Evolutionary conservation across 2,329 filamentous ascomycete species (phyloP).

Genomic region (Scortechinia acanthostroma): DNA sequence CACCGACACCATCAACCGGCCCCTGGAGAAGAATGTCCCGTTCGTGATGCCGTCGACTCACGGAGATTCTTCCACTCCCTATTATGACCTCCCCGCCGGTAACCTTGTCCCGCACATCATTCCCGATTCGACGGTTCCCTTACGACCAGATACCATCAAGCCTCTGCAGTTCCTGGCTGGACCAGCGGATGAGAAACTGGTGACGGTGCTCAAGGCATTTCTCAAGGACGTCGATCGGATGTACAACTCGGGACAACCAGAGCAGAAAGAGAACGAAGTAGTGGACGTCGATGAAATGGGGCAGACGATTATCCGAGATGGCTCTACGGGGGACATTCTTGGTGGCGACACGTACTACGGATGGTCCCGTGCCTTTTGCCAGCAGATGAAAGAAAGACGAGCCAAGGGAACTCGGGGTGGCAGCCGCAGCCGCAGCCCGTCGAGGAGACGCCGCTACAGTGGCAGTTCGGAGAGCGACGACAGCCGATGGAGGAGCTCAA

Average conservation of each 20-base stretch:
- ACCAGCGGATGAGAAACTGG: conserved; percentile 40
- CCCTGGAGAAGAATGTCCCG: conserved; percentile 13
- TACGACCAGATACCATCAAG: conserved; percentile 44
- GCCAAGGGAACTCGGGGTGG: conserved; percentile 5
- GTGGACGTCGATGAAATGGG: conserved; percentile 50
- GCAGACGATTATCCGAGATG: conserved; percentile 39
- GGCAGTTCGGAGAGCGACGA: not conserved
- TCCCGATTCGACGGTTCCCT: conserved; percentile 44
- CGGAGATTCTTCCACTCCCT: conserved; percentile 46
- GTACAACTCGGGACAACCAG: conserved; percentile 23
- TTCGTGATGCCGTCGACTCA: conserved; percentile 53
- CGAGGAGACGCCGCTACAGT: not conserved
- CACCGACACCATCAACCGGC: not conserved
- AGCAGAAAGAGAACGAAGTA: conserved; percentile 25
- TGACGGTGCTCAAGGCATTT: conserved; percentile 41
- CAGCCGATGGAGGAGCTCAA: not conserved
- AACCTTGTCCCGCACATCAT: conserved; percentile 56
- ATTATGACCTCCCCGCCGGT: conserved; percentile 56
- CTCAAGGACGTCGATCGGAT: conserved; percentile 44
- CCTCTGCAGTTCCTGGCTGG: conserved; percentile 46
- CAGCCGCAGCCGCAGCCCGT: not conserved
- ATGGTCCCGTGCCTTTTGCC: conserved; percentile 54
- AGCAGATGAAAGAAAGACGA: conserved; percentile 42
- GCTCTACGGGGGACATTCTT: conserved; percentile 31
- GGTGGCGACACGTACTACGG: conserved; percentile 53